Base-by-base conservation (phyloP, 176 grass and related monocot genomes). In the Pharus latifolius region DNA sequence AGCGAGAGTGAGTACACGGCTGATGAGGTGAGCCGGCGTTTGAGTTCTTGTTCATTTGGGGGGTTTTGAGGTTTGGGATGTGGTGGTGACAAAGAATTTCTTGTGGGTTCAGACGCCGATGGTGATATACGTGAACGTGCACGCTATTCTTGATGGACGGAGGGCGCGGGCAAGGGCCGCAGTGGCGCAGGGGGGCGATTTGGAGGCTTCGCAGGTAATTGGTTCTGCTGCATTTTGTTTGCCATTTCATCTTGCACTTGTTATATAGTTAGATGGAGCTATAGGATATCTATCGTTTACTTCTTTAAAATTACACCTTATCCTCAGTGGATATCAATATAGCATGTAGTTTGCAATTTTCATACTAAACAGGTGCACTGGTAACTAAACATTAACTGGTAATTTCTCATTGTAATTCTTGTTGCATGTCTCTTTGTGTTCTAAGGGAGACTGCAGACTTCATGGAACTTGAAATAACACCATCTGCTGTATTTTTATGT, bases 1-100 rank as follows among this genome's bases (percentile, higher is more conserved):
- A 91, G 84, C 38, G 89, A 98, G 82, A 88, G 85, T 25, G 95
- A 98, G 71, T 98, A 98, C 56, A 64, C 82, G 1, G 91, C 95
- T 17, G 89, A 91, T 33, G 95, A 98, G 95, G 87, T 93, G 78
- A 51, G 17, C 44, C 53, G 0, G 24, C 32, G n/a, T 22, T 55
- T 6, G 19, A 0, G 22, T 24, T 29, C 4, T 24, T 6, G 13
- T 12, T 4, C 2, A 53, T 64, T n/a, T 61, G 12, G 49, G 48
- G 38, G 74, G 38, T n/a, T 13, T 11, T 57, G 35, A 40, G 29
- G 23, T 61, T 63, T 75, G 23, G 37, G 26, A 18, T 44, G 19
- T 12, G 16, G 14, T 76, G 15, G 46, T 70, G 55, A 63, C 4
- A 52, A 33, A 25, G n/a, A 3, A 31, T 0, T 45, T 50, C 17